phyloP scores from a whole-genome alignment of 2,329 filamentous ascomycete species.

The Cladorrhinum sp. region DNA sequence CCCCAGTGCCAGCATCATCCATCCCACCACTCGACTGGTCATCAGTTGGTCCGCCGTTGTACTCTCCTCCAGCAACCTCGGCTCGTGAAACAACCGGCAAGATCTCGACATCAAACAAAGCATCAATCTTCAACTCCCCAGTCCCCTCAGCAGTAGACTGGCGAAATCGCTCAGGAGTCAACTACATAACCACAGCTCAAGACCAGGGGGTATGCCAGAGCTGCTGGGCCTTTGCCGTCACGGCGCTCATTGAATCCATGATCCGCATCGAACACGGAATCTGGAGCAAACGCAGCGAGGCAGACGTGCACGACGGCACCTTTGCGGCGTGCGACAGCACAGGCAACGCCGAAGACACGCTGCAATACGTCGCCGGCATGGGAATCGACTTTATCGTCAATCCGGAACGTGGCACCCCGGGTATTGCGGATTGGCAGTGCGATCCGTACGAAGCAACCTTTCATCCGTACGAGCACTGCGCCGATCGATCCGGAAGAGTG shows the following conservation, averaged over 20 bases:
- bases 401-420: background rate
- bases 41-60: background rate
- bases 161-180: constrained; percentile 17
- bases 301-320: constrained; percentile 23
- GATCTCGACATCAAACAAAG: background rate
- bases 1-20: constrained; percentile 14
- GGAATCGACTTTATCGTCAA: constrained; percentile 5
- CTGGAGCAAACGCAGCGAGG: constrained; percentile 25
- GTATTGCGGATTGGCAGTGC: constrained; percentile 24
- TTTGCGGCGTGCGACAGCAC: constrained; percentile 23
- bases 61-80: background rate
- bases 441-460: constrained; percentile 20
- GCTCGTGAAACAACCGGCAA: background rate
- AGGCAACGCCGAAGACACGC: constrained; percentile 23
- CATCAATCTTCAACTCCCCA: background rate
- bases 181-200: constrained; percentile 23
- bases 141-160: constrained; percentile 18
- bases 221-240: constrained; percentile 25
- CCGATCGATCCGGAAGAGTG: constrained; percentile 19
- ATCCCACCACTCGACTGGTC: constrained; percentile 17
- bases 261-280: constrained; percentile 25
- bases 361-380: constrained; percentile 19
- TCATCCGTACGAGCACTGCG: constrained; percentile 15
- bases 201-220: constrained; percentile 23
- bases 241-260: constrained; percentile 23